phyloP scores from a whole-genome alignment of 176 grass and related monocot species.

The Eleusine indica region DNA sequence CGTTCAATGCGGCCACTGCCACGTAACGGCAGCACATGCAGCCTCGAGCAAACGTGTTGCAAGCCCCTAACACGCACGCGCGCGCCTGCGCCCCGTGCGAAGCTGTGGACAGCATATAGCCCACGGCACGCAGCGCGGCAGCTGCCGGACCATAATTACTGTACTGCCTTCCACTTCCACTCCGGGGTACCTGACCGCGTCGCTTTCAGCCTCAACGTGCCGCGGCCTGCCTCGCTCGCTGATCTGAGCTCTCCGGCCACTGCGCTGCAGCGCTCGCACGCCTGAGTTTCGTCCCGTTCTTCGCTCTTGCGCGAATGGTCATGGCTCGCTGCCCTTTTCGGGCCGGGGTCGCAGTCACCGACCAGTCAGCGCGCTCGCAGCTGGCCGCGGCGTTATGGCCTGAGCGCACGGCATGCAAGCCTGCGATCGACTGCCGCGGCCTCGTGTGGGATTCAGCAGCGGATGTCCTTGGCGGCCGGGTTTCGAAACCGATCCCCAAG shows the following conservation, averaged over 20 bases:
- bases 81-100: background rate
- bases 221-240: background rate
- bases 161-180: background rate
- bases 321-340: background rate
- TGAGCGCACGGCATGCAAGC: background rate
- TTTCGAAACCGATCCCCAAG: conserved; percentile 7
- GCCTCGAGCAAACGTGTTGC: background rate
- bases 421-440: background rate
- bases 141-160: conserved; percentile 26
- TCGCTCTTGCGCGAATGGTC: conserved; percentile 25
- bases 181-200: conserved; percentile 4
- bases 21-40: background rate
- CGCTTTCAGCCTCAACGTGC: conserved; percentile 42
- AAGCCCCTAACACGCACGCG: background rate
- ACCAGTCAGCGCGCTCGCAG: background rate
- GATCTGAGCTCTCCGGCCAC: background rate
- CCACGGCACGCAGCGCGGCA: background rate
- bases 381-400: conserved; percentile 33
- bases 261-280: background rate
- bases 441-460: conserved; percentile 43
- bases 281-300: background rate
- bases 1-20: background rate
- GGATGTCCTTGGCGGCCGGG: conserved; percentile 7
- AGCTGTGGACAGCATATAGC: background rate
- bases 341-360: background rate